Evolutionary conservation across 768 basidiomycete species (phyloP).

Genomic region (Chalciporus chontae): DNA sequence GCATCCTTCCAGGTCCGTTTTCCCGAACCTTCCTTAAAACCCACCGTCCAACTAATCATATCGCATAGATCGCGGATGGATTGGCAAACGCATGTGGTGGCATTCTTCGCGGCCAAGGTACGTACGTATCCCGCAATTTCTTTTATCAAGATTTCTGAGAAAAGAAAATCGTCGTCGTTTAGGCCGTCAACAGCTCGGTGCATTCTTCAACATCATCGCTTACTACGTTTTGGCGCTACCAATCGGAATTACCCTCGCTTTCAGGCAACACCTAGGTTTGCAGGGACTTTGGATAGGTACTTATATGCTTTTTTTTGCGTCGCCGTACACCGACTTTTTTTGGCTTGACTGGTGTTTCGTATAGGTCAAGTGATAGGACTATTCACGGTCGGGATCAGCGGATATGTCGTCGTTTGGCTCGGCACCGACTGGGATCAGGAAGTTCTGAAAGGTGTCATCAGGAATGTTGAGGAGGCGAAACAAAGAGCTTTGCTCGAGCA

Average conservation of each 20-base stretch:
- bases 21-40: no score
- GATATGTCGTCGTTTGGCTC: slow-evolving; percentile 59
- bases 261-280: slow-evolving; percentile 41
- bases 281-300: slow-evolving; percentile 53
- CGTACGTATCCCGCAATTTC: neutral
- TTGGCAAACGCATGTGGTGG: slow-evolving; percentile 50
- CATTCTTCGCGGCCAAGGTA: slow-evolving; percentile 47
- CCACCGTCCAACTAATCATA: neutral
- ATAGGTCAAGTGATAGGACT: slow-evolving; percentile 71
- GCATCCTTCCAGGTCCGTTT: slow-evolving; percentile 48
- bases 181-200: slow-evolving; percentile 67
- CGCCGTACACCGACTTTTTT: neutral
- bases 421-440: slow-evolving; percentile 49
- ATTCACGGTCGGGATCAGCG: slow-evolving; percentile 66
- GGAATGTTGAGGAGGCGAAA: slow-evolving; percentile 35
- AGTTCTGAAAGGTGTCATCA: slow-evolving; percentile 36
- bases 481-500: slow-evolving; percentile 24
- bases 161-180: neutral
- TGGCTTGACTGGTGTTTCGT: slow-evolving; percentile 11
- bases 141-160: slow-evolving; percentile 2
- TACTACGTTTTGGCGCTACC: slow-evolving; percentile 55
- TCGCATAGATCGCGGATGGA: slow-evolving; percentile 45
- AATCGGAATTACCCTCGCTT: slow-evolving; percentile 50
- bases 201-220: slow-evolving; percentile 68
- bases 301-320: neutral